Conservation (phyloP, 306 rosid species). For the Vigna reflexopilosa region DNA sequence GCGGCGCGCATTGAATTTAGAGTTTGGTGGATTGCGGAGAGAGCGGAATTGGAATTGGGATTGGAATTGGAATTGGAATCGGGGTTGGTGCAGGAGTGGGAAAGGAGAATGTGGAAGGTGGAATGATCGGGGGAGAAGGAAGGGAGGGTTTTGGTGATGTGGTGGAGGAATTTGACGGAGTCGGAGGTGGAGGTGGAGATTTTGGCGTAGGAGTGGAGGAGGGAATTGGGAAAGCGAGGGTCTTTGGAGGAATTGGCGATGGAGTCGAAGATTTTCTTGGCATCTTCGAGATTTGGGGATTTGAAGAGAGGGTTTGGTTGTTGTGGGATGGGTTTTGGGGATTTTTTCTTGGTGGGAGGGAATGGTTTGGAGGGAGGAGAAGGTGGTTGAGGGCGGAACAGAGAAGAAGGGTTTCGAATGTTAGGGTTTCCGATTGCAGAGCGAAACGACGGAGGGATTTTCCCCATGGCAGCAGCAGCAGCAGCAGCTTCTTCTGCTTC, state of each 20-base stretch:
- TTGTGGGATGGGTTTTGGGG: constrained; percentile 18
- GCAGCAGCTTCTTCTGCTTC: background rate
- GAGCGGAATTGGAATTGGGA: constrained; percentile 47
- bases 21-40: constrained; percentile 63
- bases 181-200: constrained; percentile 61
- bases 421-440: constrained; percentile 56
- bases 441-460: constrained; percentile 71
- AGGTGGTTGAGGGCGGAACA: constrained; percentile 34
- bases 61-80: constrained; percentile 39
- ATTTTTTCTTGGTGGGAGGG: background rate
- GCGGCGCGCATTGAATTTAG: constrained; percentile 73
- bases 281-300: constrained; percentile 72
- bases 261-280: constrained; percentile 64
- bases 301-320: constrained; percentile 50
- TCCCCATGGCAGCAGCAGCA: constrained; percentile 56
- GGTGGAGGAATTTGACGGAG: constrained; percentile 72
- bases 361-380: constrained; percentile 44
- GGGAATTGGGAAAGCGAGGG: constrained; percentile 61
- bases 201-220: constrained; percentile 76
- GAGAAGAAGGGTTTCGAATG: constrained; percentile 49
- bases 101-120: constrained; percentile 69
- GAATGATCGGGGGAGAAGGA: constrained; percentile 75
- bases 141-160: constrained; percentile 67
- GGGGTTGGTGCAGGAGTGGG: constrained; percentile 53
- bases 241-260: constrained; percentile 48